Percentiles rank a stretch among this genome's conserved stretches.
These are phyloP conservation scores for Mycena sp. DNA, from an alignment of 1,284 basidiomycete species.

Conservation along the genomic window DNA sequence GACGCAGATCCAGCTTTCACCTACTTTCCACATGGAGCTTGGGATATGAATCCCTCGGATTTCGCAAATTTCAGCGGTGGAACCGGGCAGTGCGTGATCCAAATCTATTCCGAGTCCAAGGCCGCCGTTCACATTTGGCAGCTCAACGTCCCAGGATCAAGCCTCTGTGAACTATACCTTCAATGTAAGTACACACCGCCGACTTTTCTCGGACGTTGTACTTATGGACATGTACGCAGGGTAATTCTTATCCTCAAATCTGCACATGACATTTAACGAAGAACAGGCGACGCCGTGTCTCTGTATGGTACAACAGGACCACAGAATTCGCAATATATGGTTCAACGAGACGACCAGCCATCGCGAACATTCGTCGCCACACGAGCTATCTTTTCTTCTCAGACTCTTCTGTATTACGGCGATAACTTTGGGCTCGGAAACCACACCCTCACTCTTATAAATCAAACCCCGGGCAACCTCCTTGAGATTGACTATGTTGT, in stretches of 20 bases:
- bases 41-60: slow-evolving; percentile 7
- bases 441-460: slow-evolving; percentile 19
- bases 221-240: not conserved
- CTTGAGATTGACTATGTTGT: slow-evolving; percentile 25
- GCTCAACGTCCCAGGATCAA: slow-evolving; percentile 6
- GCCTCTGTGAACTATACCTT: slow-evolving; percentile 29
- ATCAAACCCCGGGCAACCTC: slow-evolving; percentile 6
- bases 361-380: slow-evolving; percentile 5
- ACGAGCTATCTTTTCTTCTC: slow-evolving; percentile 4
- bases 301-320: slow-evolving; percentile 27
- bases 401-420: slow-evolving; percentile 24
- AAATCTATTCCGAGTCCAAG: not conserved
- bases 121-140: not conserved
- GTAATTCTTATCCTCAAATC: not conserved
- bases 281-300: slow-evolving; percentile 22
- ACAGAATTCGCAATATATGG: slow-evolving; percentile 14
- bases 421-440: slow-evolving; percentile 19
- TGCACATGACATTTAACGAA: not conserved
- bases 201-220: not conserved
- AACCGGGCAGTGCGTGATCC: slow-evolving; percentile 25
- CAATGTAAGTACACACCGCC: slow-evolving; percentile 5
- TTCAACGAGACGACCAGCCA: not conserved
- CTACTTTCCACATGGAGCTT: slow-evolving; percentile 13
- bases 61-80: not conserved
- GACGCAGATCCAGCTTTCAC: slow-evolving; percentile 10